Evolutionary conservation across 225 moss, liverwort and hornwort species (phyloP), one percentile per base, ranked within the genome.

Genomic region (Neckera pumila): DNA sequence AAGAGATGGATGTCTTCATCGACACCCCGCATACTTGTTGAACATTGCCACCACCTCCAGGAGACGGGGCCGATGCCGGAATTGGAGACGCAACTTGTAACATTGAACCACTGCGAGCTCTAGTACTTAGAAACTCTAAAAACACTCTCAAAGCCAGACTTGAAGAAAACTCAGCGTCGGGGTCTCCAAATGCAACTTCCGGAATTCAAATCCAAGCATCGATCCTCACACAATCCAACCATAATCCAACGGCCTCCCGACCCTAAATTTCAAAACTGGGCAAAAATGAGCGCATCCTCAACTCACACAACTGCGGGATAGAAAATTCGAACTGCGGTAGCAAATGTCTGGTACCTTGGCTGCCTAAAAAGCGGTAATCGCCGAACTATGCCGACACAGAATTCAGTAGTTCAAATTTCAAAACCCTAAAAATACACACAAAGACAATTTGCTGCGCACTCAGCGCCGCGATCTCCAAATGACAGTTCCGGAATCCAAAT

Each of bases 1-100:
- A 82, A 85, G 87, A 49, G 7, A 86, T 51, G 34, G 88, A 84
- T 33, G 90, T 73, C 90, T 80, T 89, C 76, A 67, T 81, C 22
- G 91, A 88, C 64, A 84, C 79, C 64, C 75, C 92, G 61, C 86
- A 88, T 22, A 81, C 71, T 58, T 89, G 87, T 61, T 87, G 90
- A 57, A 54, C 75, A 72, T 70, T 90, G 31, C 74, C 88, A 80
- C 81, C 79, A 58, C 67, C 75, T 82, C 69, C 60, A 57, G 85
- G 49, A 45, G 86, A 31, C 20, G 87, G 34, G 78, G 84, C 42
- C 63, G 84, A 84, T 62, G 69, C 16, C 51, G 88, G 69, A 87
- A 89, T 80, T 53, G 90, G 84, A 83, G 91, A 58, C 79, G 80
- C 56, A 70, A 76, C 83, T 66, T 84, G 88, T 79, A 93, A 77